These are phyloP conservation scores for Pseudoturritis turrita DNA, from an alignment of 345 rosid species.

Conservation along the genomic window DNA sequence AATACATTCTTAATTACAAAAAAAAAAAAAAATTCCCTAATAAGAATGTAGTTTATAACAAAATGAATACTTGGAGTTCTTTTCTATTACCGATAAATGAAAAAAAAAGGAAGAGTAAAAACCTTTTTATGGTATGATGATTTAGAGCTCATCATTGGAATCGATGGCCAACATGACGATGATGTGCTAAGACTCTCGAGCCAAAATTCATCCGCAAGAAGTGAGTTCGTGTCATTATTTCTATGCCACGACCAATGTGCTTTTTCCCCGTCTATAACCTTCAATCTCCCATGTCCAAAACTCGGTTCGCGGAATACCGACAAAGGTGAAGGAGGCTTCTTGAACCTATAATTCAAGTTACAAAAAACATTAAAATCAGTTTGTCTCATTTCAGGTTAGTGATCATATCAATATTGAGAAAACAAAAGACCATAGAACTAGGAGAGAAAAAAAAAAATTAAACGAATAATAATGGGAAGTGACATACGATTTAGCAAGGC, in stretches of 20 bases:
- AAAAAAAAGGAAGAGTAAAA: not conserved
- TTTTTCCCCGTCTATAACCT: slow-evolving; percentile 55
- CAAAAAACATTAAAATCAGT: not conserved
- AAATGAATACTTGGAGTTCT: not conserved
- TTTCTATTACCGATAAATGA: not conserved
- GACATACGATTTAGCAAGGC: slow-evolving; percentile 67
- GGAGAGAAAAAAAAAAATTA: not conserved
- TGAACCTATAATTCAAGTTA: slow-evolving; percentile 35
- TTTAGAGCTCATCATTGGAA: slow-evolving; percentile 20
- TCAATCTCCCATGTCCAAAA: slow-evolving; percentile 75
- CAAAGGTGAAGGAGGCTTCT: slow-evolving; percentile 41
- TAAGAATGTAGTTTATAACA: not conserved
- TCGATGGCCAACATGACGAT: slow-evolving; percentile 40
- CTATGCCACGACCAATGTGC: slow-evolving; percentile 78
- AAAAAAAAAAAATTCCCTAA: not conserved
- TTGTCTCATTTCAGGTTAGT: not conserved
- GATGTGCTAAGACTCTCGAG: slow-evolving; percentile 43
- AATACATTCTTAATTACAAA: not conserved
- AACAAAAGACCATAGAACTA: not conserved
- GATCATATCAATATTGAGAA: not conserved
- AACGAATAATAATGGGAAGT: not conserved
- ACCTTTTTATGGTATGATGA: not conserved
- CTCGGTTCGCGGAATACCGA: slow-evolving; percentile 67
- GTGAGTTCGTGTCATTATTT: slow-evolving; percentile 46
- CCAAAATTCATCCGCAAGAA: slow-evolving; percentile 55